These are phyloP conservation scores for Xerocomellus amylosporus DNA, from an alignment of 768 basidiomycete species.

Conservation along the genomic window DNA sequence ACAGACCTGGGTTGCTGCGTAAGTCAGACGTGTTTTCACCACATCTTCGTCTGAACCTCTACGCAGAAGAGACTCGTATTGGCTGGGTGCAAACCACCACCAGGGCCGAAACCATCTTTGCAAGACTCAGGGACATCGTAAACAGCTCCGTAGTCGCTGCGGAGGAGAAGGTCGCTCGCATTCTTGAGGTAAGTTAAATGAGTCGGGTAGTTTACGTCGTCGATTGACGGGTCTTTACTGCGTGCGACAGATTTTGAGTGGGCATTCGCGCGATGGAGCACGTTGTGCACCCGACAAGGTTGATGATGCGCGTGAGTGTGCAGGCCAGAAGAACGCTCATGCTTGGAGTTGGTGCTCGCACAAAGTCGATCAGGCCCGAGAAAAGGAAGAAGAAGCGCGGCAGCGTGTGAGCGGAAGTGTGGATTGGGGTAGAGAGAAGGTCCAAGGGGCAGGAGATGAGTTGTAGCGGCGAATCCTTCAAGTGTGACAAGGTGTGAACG, in stretches of 20 bases:
- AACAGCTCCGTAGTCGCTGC: constrained; percentile 65
- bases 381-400: constrained; percentile 27
- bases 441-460: constrained; percentile 32
- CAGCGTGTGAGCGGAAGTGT: constrained; percentile 17
- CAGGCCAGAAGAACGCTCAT: constrained; percentile 16
- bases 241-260: constrained; percentile 38
- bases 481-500: not conserved
- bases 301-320: constrained; percentile 23
- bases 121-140: constrained; percentile 63
- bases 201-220: too few relatives aligned
- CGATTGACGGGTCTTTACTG: not conserved
- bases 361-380: constrained; percentile 26
- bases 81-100: constrained; percentile 69
- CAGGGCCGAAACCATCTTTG: constrained; percentile 55
- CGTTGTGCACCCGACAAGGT: constrained; percentile 28
- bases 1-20: constrained; percentile 79
- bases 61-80: constrained; percentile 69
- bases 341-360: constrained; percentile 18
- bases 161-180: constrained; percentile 67
- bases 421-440: constrained; percentile 1
- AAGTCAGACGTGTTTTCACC: constrained; percentile 20
- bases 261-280: constrained; percentile 29
- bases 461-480: not conserved
- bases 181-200: constrained; percentile 34
- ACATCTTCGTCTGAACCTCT: not conserved